Conservation (phyloP, 495 filamentous ascomycete species). For the Xylaria bambusicola region DNA sequence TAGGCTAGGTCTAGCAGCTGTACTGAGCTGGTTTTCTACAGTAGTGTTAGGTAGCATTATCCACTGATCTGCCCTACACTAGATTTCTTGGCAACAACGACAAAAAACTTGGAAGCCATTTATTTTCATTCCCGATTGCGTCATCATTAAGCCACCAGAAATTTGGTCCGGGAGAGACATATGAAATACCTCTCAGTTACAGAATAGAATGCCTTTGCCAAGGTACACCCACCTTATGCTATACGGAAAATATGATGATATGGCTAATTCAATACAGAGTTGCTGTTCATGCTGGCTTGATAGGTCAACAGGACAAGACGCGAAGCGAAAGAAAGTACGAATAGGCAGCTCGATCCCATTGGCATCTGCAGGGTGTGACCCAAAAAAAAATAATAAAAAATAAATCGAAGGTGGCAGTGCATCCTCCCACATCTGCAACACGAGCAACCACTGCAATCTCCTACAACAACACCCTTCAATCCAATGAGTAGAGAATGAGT, state of each 20-base stretch:
- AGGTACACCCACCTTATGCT: too few relatives aligned
- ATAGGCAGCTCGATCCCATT: not conserved
- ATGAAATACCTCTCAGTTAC: not conserved
- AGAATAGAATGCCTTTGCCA: too few relatives aligned
- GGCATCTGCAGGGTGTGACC: not conserved
- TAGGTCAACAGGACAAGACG: not conserved
- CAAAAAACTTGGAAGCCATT: too few relatives aligned
- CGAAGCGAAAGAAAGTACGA: constrained; percentile 13
- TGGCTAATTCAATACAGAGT: too few relatives aligned
- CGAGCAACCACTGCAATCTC: constrained; percentile 7
- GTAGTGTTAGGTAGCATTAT: too few relatives aligned
- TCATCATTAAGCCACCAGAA: not conserved
- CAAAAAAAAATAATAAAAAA: too few relatives aligned
- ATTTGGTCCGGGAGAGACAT: not conserved
- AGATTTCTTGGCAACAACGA: constrained; percentile 6
- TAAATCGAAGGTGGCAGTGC: constrained; percentile 21
- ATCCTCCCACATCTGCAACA: constrained; percentile 12
- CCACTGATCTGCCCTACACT: not conserved
- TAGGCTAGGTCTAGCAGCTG: too few relatives aligned
- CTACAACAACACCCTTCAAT: not conserved
- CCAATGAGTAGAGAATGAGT: too few relatives aligned
- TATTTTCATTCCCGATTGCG: not conserved
- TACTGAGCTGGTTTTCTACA: not conserved
- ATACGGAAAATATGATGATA: too few relatives aligned
- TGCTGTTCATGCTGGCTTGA: too few relatives aligned